phyloP scores from a whole-genome alignment of 257 asterid genomes.

The Primulina tabacum region DNA sequence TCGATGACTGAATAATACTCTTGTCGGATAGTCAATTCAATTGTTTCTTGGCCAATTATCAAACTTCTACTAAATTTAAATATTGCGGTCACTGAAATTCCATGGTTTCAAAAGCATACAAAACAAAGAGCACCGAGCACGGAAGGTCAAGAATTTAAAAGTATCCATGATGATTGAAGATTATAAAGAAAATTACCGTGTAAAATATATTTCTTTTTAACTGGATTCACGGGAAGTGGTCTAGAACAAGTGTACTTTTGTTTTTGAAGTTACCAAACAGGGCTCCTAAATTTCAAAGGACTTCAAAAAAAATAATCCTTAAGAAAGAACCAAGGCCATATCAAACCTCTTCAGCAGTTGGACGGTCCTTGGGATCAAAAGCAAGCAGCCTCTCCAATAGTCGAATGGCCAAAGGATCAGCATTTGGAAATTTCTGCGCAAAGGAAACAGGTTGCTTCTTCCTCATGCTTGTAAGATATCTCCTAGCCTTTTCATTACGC shows the following conservation, averaged over 20 bases:
- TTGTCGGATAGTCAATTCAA: neutral
- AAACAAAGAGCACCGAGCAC: too few species aligned
- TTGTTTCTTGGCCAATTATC: neutral
- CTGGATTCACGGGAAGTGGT: neutral
- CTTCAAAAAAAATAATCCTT: neutral
- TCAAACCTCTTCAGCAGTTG: constrained; percentile 79
- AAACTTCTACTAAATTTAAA: too few species aligned
- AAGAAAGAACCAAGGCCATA: constrained; percentile 10
- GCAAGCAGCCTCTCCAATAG: constrained; percentile 76
- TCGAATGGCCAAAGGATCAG: constrained; percentile 69
- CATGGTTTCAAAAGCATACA: neutral
- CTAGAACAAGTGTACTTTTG: neutral
- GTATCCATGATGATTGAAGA: neutral
- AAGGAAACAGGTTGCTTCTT: constrained; percentile 70
- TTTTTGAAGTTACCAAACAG: neutral
- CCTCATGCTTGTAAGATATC: constrained; percentile 74
- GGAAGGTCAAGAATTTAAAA: neutral
- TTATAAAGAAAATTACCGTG: neutral
- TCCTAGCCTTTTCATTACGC: constrained; percentile 86
- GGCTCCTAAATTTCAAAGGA: constrained; percentile 7
- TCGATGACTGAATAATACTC: neutral
- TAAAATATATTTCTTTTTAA: too few species aligned
- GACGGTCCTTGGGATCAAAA: constrained; percentile 87
- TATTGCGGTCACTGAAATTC: neutral
- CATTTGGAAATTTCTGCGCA: constrained; percentile 73